These are phyloP conservation scores for Dryadomyces quercivorus DNA, from an alignment of 2,329 filamentous ascomycete genomes.

Conservation along the genomic window DNA sequence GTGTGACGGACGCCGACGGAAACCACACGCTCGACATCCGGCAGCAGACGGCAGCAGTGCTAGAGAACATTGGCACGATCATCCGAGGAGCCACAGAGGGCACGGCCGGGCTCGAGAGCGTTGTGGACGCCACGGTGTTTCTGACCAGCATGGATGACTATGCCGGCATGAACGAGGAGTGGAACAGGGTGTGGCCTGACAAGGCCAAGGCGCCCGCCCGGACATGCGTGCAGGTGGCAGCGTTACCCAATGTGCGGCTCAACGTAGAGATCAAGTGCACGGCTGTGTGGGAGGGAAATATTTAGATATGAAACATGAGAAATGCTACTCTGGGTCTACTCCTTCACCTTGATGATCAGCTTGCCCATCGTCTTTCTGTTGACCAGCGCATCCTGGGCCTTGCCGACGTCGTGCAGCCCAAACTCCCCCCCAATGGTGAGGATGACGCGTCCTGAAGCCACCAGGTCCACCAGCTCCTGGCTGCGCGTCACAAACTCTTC, in stretches of 20 bases:
- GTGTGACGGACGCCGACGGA: constrained; percentile 21
- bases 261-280: constrained; percentile 19
- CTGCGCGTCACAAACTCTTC: constrained; percentile 51
- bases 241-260: constrained; percentile 18
- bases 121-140: constrained; percentile 26
- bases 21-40: constrained; percentile 21
- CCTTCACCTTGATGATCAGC: constrained; percentile 7
- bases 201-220: constrained; percentile 22
- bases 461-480: constrained; percentile 12
- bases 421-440: constrained; percentile 10
- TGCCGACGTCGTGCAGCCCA: constrained; percentile 6
- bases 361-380: constrained; percentile 12
- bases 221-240: constrained; percentile 17
- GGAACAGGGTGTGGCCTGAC: constrained; percentile 27
- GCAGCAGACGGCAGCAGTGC: constrained; percentile 23
- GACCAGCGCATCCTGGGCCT: constrained; percentile 14
- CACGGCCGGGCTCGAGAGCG: constrained; percentile 21
- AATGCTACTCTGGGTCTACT: not conserved
- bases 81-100: constrained; percentile 22
- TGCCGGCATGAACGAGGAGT: constrained; percentile 29
- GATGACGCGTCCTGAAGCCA: constrained; percentile 10
- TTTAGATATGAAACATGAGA: not conserved
- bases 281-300: not conserved
- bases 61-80: constrained; percentile 23
- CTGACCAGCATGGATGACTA: constrained; percentile 28